phyloP scores from a whole-genome alignment of 2,329 filamentous ascomycete species.

The Akanthomyces dipterigenus region DNA sequence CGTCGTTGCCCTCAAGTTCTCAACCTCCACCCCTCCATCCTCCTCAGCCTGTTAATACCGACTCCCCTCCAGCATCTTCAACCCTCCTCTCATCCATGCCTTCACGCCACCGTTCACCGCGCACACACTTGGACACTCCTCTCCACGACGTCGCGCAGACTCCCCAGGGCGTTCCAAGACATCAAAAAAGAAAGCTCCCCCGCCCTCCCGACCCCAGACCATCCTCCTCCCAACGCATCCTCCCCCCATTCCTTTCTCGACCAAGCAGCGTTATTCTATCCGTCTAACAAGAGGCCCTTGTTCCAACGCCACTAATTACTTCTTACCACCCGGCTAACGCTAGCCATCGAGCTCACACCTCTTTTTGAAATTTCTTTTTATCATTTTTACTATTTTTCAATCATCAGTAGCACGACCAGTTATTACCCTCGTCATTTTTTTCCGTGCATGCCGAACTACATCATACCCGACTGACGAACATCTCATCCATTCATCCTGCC shows the following conservation, averaged over 20 bases:
- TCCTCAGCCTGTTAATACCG: neutral
- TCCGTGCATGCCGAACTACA: neutral
- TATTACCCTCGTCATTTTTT: neutral
- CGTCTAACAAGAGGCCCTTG: neutral
- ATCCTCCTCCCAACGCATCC: neutral
- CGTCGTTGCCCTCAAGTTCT: neutral
- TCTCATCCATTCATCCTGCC: neutral
- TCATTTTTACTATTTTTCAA: too few relatives aligned
- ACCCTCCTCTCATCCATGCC: neutral
- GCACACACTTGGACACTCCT: neutral
- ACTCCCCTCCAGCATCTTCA: neutral
- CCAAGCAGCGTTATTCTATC: neutral
- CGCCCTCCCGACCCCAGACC: neutral
- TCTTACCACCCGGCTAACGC: neutral
- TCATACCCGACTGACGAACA: neutral
- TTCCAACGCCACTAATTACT: neutral
- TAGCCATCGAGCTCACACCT: neutral
- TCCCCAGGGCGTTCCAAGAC: neutral
- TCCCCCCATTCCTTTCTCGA: neutral
- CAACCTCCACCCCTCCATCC: neutral
- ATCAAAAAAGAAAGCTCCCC: neutral
- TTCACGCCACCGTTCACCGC: neutral
- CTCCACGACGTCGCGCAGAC: neutral
- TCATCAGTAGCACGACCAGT: neutral
- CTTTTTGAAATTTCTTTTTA: too few relatives aligned